These are phyloP conservation scores for Ambrosiella beaveri DNA, from an alignment of 2,329 filamentous ascomycete genomes.

Conservation along the genomic window DNA sequence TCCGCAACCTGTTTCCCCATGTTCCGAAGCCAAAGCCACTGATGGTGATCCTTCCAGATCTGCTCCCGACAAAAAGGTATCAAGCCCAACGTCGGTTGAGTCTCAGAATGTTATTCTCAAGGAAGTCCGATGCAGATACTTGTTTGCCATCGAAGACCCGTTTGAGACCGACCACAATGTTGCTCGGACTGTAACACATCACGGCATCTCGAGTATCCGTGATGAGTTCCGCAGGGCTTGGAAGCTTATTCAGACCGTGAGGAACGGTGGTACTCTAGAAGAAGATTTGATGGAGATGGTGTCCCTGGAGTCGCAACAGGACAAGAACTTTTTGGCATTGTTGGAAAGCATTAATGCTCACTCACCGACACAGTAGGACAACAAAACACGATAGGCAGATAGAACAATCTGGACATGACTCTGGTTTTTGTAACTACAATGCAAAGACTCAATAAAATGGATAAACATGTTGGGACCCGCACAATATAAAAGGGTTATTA, in stretches of 20 bases:
- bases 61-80: background rate
- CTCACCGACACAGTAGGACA: background rate
- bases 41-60: constrained; percentile 12
- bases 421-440: no score
- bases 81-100: background rate
- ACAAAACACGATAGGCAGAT: no score
- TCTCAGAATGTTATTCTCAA: constrained; percentile 29
- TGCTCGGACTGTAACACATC: constrained; percentile 67
- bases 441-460: no score
- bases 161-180: constrained; percentile 83
- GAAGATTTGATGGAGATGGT: constrained; percentile 39
- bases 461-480: no score
- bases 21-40: background rate
- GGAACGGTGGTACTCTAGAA: constrained; percentile 19
- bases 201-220: constrained; percentile 63
- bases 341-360: constrained; percentile 7
- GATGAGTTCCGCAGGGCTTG: constrained; percentile 73
- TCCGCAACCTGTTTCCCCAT: background rate
- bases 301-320: constrained; percentile 20
- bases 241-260: constrained; percentile 44
- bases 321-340: constrained; percentile 17
- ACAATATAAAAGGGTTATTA: no score
- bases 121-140: constrained; percentile 61
- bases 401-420: no score
- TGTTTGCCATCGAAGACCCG: constrained; percentile 83